phyloP scores from a whole-genome alignment of 768 basidiomycete genomes.

The Myochromella boudieri region DNA sequence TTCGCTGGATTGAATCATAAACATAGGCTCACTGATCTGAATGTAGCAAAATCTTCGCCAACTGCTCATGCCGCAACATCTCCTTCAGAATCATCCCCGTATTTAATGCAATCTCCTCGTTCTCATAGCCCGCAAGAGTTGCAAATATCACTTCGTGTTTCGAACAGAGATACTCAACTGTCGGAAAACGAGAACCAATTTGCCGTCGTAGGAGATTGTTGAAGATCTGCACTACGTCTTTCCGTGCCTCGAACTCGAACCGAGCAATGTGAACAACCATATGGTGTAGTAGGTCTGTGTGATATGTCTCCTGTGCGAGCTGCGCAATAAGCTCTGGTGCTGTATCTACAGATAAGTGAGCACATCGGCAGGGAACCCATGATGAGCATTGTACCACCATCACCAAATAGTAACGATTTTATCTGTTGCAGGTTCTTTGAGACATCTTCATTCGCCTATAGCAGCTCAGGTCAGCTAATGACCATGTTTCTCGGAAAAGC shows the following conservation, averaged over 20 bases:
- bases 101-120: conserved; percentile 94
- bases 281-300: conserved; percentile 79
- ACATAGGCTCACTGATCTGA: conserved; percentile 82
- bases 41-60: conserved; percentile 86
- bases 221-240: conserved; percentile 84
- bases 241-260: conserved; percentile 93
- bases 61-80: conserved; percentile 91
- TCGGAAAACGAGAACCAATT: conserved; percentile 93
- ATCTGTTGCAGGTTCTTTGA: conserved; percentile 89
- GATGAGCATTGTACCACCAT: conserved; percentile 63
- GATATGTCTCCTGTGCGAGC: conserved; percentile 94
- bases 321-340: conserved; percentile 90
- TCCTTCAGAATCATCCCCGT: conserved; percentile 98
- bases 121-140: conserved; percentile 88
- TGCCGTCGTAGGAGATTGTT: conserved; percentile 88
- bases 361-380: conserved; percentile 1
- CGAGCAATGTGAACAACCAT: conserved; percentile 81
- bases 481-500: neutral
- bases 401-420: conserved; percentile 84
- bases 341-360: conserved; percentile 52
- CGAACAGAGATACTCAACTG: conserved; percentile 87
- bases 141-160: conserved; percentile 78
- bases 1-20: neutral
- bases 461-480: neutral
- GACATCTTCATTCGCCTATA: conserved; percentile 85